phyloP scores from a whole-genome alignment of 1,284 basidiomycete species.

The Singerocomus rubriflavus region DNA sequence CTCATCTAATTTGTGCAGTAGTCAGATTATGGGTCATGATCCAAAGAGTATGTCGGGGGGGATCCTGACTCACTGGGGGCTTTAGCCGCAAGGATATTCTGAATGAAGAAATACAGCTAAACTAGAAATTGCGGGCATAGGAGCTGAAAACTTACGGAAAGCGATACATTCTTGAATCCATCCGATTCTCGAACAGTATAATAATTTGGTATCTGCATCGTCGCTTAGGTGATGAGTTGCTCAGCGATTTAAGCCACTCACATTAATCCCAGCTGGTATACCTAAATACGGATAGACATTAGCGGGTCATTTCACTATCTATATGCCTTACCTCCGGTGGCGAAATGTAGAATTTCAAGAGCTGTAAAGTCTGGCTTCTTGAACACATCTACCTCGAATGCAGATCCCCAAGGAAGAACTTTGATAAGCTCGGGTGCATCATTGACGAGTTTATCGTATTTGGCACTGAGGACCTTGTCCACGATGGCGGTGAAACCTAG shows the following conservation, averaged over 20 bases:
- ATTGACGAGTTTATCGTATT: constrained; percentile 75
- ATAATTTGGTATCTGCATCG: constrained; percentile 69
- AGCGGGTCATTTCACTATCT: not conserved
- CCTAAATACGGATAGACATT: constrained; percentile 37
- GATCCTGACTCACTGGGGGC: constrained; percentile 56
- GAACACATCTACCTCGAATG: constrained; percentile 82
- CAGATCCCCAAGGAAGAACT: constrained; percentile 76
- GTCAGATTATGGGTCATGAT: not conserved
- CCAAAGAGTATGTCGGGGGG: not conserved
- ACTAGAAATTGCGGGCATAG: not conserved
- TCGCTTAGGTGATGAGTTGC: not conserved
- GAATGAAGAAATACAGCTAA: not conserved
- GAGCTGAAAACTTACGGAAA: constrained; percentile 48
- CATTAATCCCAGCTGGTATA: constrained; percentile 82
- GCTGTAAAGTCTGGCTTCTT: constrained; percentile 86
- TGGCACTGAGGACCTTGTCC: constrained; percentile 75
- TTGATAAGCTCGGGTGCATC: constrained; percentile 75
- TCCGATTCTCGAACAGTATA: constrained; percentile 76
- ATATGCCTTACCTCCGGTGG: constrained; percentile 60
- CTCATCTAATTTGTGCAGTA: constrained; percentile 48
- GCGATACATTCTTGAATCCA: constrained; percentile 83
- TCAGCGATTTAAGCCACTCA: constrained; percentile 31
- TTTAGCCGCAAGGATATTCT: constrained; percentile 83
- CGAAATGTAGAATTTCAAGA: constrained; percentile 74
- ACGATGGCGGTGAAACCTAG: constrained; percentile 86